Percentiles rank a stretch among this genome's conserved stretches.
These are phyloP conservation scores for Ceratocystis lukuohia DNA, from an alignment of 2,329 filamentous ascomycete species.

Conservation along the genomic window DNA sequence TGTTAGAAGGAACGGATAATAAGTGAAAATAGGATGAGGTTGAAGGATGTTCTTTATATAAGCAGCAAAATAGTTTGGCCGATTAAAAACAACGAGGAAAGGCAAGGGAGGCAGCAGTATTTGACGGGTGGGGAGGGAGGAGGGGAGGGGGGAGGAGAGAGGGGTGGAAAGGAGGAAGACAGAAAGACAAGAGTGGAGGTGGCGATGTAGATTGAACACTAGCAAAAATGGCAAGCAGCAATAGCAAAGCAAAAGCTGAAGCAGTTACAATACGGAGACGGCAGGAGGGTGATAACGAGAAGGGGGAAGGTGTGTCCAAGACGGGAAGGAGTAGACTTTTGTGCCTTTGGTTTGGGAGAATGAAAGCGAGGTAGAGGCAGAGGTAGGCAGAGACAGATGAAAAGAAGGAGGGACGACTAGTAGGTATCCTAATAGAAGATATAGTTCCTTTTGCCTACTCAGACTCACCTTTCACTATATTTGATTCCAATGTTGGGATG, in stretches of 20 bases:
- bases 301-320: not conserved
- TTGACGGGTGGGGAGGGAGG: not conserved
- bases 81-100: not conserved
- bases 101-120: not conserved
- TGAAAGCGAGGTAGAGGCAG: not conserved
- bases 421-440: not conserved
- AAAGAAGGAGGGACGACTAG: not conserved
- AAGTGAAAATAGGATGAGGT: not conserved
- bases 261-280: not conserved
- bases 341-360: not conserved
- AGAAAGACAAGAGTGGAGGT: not conserved
- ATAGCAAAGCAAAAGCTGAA: not conserved
- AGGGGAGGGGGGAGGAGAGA: not conserved
- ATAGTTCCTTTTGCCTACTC: not conserved
- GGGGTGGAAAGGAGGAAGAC: not conserved
- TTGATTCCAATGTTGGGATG: not conserved
- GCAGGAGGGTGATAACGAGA: not conserved
- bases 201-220: not conserved
- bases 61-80: not conserved
- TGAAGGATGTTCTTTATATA: not conserved
- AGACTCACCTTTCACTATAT: not conserved
- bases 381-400: not conserved
- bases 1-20: not conserved
- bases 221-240: not conserved
- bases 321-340: conserved; percentile 1